These are phyloP conservation scores for Fragilariopsis cylindrus DNA, from an alignment of 108 stramenopile species.

Conservation along the genomic window DNA sequence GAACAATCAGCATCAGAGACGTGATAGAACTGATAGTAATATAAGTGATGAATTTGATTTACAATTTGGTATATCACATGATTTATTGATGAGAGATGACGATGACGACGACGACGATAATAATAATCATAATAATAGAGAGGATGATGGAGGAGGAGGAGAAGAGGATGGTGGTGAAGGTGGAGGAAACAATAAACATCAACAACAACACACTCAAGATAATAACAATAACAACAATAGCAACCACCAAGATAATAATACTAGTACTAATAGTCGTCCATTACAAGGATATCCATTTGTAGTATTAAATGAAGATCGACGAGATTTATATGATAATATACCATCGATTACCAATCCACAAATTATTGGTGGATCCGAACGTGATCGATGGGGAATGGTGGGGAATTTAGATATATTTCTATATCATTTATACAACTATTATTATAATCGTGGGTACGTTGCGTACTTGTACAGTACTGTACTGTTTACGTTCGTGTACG, in stretches of 20 bases:
- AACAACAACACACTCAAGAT: background rate
- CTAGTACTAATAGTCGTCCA: constrained; percentile 4
- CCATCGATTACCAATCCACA: background rate
- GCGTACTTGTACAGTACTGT: too few relatives aligned
- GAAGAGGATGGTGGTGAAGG: background rate
- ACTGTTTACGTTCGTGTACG: too few relatives aligned
- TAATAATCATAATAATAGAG: background rate
- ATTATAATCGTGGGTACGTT: constrained; percentile 77
- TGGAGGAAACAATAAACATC: constrained; percentile 3
- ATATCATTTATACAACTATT: constrained; percentile 85
- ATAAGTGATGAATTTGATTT: constrained; percentile 16
- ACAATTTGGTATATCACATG: constrained; percentile 14
- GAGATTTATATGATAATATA: constrained; percentile 35
- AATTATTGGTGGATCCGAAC: constrained; percentile 14
- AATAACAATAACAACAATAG: constrained; percentile 5
- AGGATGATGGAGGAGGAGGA: background rate
- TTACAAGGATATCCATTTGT: constrained; percentile 57
- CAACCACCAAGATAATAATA: background rate
- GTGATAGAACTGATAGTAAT: background rate
- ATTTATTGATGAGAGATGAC: constrained; percentile 1
- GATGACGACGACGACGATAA: background rate
- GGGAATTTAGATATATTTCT: constrained; percentile 90
- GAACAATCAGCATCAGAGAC: background rate
- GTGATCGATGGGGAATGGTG: constrained; percentile 71
- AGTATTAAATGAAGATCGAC: constrained; percentile 39